Evolutionary conservation across 2,329 filamentous ascomycete genomes (phyloP).

Genomic region (Ophiostoma novo-ulmi): DNA sequence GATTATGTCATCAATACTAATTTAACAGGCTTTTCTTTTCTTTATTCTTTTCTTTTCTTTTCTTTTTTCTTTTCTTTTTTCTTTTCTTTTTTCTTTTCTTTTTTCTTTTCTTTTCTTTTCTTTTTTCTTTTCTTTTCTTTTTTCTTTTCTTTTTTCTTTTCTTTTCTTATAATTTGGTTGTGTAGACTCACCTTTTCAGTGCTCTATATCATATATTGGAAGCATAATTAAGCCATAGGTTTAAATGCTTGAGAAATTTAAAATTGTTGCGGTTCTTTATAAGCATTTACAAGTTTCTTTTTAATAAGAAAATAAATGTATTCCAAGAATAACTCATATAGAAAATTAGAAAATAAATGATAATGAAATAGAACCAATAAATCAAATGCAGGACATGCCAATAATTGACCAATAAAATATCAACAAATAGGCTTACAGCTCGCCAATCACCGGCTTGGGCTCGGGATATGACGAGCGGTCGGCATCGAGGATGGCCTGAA

Average conservation of each 20-base stretch:
- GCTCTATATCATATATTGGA: too few relatives aligned
- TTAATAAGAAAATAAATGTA: too few relatives aligned
- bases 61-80: too few relatives aligned
- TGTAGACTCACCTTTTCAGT: too few relatives aligned
- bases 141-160: too few relatives aligned
- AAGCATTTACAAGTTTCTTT: too few relatives aligned
- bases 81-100: too few relatives aligned
- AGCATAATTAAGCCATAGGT: too few relatives aligned
- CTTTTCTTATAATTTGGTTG: too few relatives aligned
- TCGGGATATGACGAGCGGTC: conserved; percentile 8
- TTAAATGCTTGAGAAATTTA: too few relatives aligned
- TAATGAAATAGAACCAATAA: background rate
- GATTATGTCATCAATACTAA: background rate
- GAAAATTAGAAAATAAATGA: background rate
- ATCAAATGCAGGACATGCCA: background rate
- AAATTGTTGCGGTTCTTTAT: too few relatives aligned
- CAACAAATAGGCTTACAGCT: background rate
- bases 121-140: background rate
- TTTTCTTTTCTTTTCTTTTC: background rate
- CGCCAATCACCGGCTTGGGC: background rate
- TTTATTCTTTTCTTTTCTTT: background rate
- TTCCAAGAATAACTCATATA: too few relatives aligned
- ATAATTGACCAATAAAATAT: background rate
- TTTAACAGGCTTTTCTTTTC: background rate
- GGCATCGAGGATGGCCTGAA: conserved; percentile 24